Conservation (phyloP, 2,329 filamentous ascomycete species). For the Dothideomycetidae sp. region DNA sequence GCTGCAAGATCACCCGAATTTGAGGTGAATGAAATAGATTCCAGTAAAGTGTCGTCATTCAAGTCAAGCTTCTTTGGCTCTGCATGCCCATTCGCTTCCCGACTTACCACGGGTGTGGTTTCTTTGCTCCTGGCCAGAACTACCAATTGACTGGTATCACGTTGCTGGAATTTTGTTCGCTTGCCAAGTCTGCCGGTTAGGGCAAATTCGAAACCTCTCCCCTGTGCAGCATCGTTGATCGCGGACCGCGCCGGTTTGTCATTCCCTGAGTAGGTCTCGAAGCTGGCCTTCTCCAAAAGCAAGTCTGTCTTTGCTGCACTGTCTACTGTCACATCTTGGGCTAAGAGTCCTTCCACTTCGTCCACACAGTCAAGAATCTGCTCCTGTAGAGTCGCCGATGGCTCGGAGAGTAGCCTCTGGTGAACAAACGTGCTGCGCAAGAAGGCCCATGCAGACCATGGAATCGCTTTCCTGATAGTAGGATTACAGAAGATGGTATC, state of each 20-base stretch:
- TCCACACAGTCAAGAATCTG: slow-evolving; percentile 46
- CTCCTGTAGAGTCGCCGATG: slow-evolving; percentile 44
- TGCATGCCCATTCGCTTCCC: slow-evolving; percentile 6
- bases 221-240: slow-evolving; percentile 50
- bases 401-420: slow-evolving; percentile 51
- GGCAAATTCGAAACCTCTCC: slow-evolving; percentile 63
- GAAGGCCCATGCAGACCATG: slow-evolving; percentile 44
- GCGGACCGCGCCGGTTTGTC: slow-evolving; percentile 61
- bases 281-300: slow-evolving; percentile 65
- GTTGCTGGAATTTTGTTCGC: slow-evolving; percentile 65
- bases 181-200: slow-evolving; percentile 80
- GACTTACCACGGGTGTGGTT: slow-evolving; percentile 4
- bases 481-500: slow-evolving; percentile 42
- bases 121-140: slow-evolving; percentile 63
- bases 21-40: slow-evolving; percentile 67
- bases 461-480: slow-evolving; percentile 31
- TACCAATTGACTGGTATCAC: slow-evolving; percentile 73
- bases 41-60: slow-evolving; percentile 86
- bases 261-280: slow-evolving; percentile 71
- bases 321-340: slow-evolving; percentile 18
- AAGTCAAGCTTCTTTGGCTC: slow-evolving; percentile 49
- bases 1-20: slow-evolving; percentile 21
- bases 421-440: slow-evolving; percentile 62
- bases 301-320: slow-evolving; percentile 49
- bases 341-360: slow-evolving; percentile 35